Evolutionary conservation across 1,284 basidiomycete species (phyloP), one percentile per base, ranked within the genome.

Genomic region (Chalciporus sp.): DNA sequence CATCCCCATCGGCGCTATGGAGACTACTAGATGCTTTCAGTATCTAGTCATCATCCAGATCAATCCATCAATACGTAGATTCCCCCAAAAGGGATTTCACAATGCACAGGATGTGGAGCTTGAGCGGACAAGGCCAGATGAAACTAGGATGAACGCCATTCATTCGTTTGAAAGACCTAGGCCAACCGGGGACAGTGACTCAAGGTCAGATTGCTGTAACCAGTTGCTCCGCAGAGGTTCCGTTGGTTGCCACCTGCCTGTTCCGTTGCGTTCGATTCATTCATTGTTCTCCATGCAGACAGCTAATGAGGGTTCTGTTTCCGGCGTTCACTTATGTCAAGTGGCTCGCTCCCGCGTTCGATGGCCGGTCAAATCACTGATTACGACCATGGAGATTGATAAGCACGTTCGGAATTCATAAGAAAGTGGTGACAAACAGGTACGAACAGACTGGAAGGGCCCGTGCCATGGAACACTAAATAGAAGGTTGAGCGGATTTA

Each of bases 301-400:
- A 52, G 45, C 42, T 64, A 61, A 66, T 52, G 49, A 47, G 49
- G 67, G 56, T 55, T 52, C 64, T 59, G 55, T 49, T 66, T 60
- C 57, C 59, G 64, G 52, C 41, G 57, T 65, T 67, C 65, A 68
- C 61, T 68, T 68, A 68, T 68, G 67, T 68, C 58, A 53, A 44
- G 57, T 60, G 55, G 57, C 63, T 68, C 66, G 66, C 66, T 72
- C 57, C 66, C 66, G 69, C 58, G 63, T 56, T 59, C 47, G 44
- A 67, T 56, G 67, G 64, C 54, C 54, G 56, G 52, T 52, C 28
- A 56, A 31, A 37, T 17, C 39, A 23, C 47, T 44, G 53, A 55
- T 56, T 58, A 49, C 49, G 51, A 53, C n/a, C 27, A 47, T 45
- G 51, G 53, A 51, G 58, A 65, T 60, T 61, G 67, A 66, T 64